These are phyloP conservation scores for Syncephalis fuscata DNA, from an alignment of 371 early-diverging fungal species.

Conservation along the genomic window DNA sequence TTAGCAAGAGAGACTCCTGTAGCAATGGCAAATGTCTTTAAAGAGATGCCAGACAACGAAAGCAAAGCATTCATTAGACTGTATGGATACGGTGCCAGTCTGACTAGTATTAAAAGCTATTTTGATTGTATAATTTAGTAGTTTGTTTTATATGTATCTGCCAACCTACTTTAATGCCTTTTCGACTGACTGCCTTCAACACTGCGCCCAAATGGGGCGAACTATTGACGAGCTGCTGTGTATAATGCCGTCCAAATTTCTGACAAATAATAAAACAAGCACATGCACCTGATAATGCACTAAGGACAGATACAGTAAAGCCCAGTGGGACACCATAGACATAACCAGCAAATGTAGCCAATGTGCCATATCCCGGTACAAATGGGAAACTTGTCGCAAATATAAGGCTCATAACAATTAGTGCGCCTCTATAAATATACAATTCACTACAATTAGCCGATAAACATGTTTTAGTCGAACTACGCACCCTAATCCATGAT, in stretches of 20 bases:
- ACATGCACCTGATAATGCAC: constrained; percentile 15
- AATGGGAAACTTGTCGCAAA: constrained; percentile 6
- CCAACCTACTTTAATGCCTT: constrained; percentile 15
- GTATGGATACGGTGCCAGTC: constrained; percentile 63
- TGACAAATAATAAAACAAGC: constrained; percentile 14
- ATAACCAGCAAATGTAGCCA: constrained; percentile 10
- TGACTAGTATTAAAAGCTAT: constrained; percentile 40
- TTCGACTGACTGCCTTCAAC: constrained; percentile 16
- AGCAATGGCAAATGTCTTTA: constrained; percentile 28
- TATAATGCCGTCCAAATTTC: constrained; percentile 8
- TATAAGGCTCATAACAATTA: constrained; percentile 4
- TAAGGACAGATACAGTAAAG: constrained; percentile 11
- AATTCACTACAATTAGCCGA: too few relatives aligned
- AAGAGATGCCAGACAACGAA: constrained; percentile 32
- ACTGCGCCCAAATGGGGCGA: constrained; percentile 11
- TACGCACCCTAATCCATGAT: too few relatives aligned
- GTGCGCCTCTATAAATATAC: constrained; percentile 2
- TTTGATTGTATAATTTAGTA: neutral
- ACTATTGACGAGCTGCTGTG: constrained; percentile 9
- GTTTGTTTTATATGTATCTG: neutral
- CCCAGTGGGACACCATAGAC: constrained; percentile 16
- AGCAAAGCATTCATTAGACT: constrained; percentile 50
- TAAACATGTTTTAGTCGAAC: too few relatives aligned
- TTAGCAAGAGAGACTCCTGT: constrained; percentile 47
- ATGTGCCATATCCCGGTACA: constrained; percentile 8